Evolutionary conservation across 768 basidiomycete genomes (phyloP), one percentile per base, ranked within the genome.

Genomic region (Agaricus blazei): DNA sequence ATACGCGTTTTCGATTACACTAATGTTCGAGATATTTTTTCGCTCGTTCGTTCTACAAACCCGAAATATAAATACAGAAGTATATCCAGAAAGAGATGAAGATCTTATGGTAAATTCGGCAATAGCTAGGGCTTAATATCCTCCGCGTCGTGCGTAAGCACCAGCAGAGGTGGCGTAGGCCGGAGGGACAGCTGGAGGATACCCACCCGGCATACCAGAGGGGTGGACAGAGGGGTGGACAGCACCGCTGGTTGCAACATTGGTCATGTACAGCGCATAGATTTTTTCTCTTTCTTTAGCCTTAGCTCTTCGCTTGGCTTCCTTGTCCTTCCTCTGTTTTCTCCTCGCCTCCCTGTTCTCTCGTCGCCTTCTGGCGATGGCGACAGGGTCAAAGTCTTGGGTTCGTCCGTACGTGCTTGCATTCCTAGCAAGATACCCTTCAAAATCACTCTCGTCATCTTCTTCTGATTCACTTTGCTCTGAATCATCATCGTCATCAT

Each of bases 211-310:
- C 58, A 64, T 63, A 12, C 60, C 45, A 41, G 51, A 28, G n/a
- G 50, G 31, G 36, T 27, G 38, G 23, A 62, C 45, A 41, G 51
- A 28, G n/a, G 50, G 31, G 36, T 27, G 38, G 23, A 62, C 46
- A 4, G 51, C 48, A 60, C 64, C 58, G 24, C 64, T 62, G 1
- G 54, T 60, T 31, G 69, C 66, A 4, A 83, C 58, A 63, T 77
- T 88, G 9, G 74, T 75, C 50, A 90, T 62, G 64, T 84, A 90
- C 37, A 91, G 67, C 2, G 80, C 63, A 64, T 88, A 91, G 11
- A 54, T 27, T 26, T 54, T 54, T 52, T 74, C 77, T 68, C 77
- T 85, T 60, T 83, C 83, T 40, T 75, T 77, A 56, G 81, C 81
- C 64, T 75, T 83, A 41, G 78, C 80, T 65, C 78, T 82, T 62